These are phyloP conservation scores for Plasmodium gaboni DNA, from an alignment of 169 alveolate species.

Conservation along the genomic window DNA sequence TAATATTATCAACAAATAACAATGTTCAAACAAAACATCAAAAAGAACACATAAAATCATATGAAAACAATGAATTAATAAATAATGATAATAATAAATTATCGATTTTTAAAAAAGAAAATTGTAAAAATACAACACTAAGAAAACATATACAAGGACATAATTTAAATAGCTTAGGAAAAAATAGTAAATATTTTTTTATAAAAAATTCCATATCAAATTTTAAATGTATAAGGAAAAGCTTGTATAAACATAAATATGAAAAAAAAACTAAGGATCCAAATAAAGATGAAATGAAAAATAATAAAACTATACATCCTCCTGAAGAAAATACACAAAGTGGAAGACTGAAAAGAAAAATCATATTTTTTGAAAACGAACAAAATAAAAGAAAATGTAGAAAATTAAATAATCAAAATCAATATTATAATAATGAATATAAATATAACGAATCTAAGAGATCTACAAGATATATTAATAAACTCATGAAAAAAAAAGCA, in stretches of 20 bases:
- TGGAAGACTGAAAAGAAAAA: constrained; percentile 34
- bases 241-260: neutral
- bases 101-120: neutral
- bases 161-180: neutral
- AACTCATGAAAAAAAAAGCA: constrained; percentile 68
- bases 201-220: constrained; percentile 64
- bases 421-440: constrained; percentile 11
- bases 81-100: neutral
- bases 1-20: neutral
- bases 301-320: neutral
- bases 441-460: constrained; percentile 17
- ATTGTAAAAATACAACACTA: neutral
- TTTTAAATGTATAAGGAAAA: constrained; percentile 45
- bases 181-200: constrained; percentile 51
- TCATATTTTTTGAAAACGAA: constrained; percentile 56
- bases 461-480: constrained; percentile 60
- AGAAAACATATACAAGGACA: neutral
- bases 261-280: neutral
- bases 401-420: constrained; percentile 39
- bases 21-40: neutral
- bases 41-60: neutral
- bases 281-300: neutral
- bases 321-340: neutral
- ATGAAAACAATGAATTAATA: no score
- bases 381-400: constrained; percentile 63